Conservation (phyloP, 1,139 yeast species). For the Tardiomyces digboiensis region DNA sequence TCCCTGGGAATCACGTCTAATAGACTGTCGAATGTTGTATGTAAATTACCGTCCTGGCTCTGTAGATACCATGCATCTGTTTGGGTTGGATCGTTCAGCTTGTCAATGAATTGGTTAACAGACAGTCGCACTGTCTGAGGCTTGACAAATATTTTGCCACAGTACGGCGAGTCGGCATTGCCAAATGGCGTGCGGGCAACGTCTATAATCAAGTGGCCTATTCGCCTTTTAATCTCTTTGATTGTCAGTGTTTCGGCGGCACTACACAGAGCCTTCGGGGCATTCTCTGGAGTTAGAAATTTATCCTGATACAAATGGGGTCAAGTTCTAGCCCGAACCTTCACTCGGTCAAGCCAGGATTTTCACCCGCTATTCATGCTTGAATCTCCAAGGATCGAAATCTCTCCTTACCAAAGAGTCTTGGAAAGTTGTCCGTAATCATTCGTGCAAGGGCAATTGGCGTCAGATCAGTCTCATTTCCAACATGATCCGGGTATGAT, state of each 20-base stretch:
- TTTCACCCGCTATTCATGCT: too few species aligned
- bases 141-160: constrained; percentile 21
- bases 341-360: too few species aligned
- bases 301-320: too few species aligned
- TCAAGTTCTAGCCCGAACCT: too few species aligned
- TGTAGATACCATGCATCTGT: constrained; percentile 26
- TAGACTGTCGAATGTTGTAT: constrained; percentile 18
- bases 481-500: constrained; percentile 12
- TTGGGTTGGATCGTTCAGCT: constrained; percentile 6
- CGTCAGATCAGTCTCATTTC: constrained; percentile 5
- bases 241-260: not conserved
- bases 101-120: constrained; percentile 17
- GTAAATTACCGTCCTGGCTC: constrained; percentile 28
- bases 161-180: constrained; percentile 30
- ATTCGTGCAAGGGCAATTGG: not conserved
- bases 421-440: not conserved
- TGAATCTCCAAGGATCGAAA: too few species aligned
- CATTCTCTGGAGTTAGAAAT: too few species aligned
- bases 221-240: constrained; percentile 9
- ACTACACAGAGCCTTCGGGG: not conserved
- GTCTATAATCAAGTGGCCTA: constrained; percentile 12
- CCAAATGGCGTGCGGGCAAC: constrained; percentile 32
- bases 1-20: constrained; percentile 13
- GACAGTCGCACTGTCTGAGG: constrained; percentile 21
- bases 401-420: not conserved